These are phyloP conservation scores for Geranium incanum DNA, from an alignment of 441 rosid genomes.

Conservation along the genomic window DNA sequence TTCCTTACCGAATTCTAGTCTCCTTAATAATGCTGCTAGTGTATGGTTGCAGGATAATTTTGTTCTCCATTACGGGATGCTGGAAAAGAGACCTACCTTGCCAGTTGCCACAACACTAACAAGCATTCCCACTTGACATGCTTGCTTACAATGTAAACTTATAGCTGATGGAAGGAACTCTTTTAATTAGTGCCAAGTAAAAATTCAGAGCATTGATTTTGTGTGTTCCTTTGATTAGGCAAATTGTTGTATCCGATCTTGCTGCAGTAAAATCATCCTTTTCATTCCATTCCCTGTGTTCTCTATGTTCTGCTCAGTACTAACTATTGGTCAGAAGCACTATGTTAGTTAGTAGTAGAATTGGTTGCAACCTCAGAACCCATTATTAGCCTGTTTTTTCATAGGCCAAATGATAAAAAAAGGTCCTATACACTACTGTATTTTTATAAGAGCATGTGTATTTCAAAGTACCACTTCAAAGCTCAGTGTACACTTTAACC, in stretches of 20 bases:
- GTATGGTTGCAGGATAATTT: slow-evolving; percentile 72
- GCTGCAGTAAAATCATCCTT: slow-evolving; percentile 7
- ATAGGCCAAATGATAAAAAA: too few species aligned
- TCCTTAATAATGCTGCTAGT: not conserved
- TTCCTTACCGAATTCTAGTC: not conserved
- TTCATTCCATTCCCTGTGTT: not conserved
- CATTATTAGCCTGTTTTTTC: too few species aligned
- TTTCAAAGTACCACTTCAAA: not conserved
- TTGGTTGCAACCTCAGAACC: too few species aligned
- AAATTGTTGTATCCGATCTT: slow-evolving; percentile 9
- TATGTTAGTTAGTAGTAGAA: too few species aligned
- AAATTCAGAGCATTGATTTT: not conserved
- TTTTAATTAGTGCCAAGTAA: slow-evolving; percentile 3
- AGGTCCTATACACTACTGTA: too few species aligned
- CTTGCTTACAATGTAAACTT: slow-evolving; percentile 4
- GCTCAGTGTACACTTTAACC: not conserved
- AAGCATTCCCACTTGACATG: not conserved
- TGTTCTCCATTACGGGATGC: slow-evolving; percentile 65
- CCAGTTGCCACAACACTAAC: slow-evolving; percentile 58
- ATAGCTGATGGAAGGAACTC: not conserved
- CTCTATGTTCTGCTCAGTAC: not conserved
- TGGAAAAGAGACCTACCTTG: slow-evolving; percentile 76
- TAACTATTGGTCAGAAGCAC: too few species aligned
- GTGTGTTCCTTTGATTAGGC: slow-evolving; percentile 4
- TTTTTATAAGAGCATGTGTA: too few species aligned